Evolutionary conservation across 1,139 yeast species (phyloP).

Genomic region (Pichia terricola): DNA sequence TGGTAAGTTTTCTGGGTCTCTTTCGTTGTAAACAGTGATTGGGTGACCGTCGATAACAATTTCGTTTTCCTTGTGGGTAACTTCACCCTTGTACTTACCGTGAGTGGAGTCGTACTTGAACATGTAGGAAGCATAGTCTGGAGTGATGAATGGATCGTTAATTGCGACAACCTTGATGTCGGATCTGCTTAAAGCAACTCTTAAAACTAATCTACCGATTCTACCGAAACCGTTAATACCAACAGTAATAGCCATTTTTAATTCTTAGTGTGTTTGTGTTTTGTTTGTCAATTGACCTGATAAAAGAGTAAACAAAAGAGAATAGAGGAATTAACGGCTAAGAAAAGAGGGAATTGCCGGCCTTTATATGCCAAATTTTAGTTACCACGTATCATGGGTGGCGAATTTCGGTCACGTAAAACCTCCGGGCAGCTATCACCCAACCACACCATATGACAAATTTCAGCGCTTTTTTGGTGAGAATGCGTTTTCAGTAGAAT

Average conservation of each 20-base stretch:
- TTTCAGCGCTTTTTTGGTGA: no score
- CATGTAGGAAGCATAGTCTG: conserved; percentile 82
- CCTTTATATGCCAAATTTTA: not conserved
- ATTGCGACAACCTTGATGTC: conserved; percentile 70
- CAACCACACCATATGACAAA: no score
- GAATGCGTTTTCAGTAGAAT: no score
- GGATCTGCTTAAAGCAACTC: conserved; percentile 63
- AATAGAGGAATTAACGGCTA: not conserved
- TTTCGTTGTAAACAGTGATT: conserved; percentile 66
- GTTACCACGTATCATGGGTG: no score
- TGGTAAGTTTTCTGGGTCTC: conserved; percentile 75
- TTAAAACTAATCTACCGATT: conserved; percentile 73
- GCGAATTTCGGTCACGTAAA: no score
- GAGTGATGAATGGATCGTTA: conserved; percentile 78
- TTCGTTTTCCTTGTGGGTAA: conserved; percentile 46
- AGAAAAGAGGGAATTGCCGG: no score
- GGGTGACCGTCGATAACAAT: conserved; percentile 58
- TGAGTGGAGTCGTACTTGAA: conserved; percentile 86
- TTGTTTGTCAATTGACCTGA: conserved; percentile 3
- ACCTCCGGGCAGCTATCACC: no score
- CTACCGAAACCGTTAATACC: conserved; percentile 92
- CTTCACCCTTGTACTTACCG: conserved; percentile 67
- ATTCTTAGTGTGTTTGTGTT: conserved; percentile 2
- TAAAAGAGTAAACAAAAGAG: not conserved
- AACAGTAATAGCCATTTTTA: conserved; percentile 42